A percentile compares a stretch with the other conserved stretches of the same genome.
Conservation (phyloP, 257 asterid species). For the Rhazya stricta region DNA sequence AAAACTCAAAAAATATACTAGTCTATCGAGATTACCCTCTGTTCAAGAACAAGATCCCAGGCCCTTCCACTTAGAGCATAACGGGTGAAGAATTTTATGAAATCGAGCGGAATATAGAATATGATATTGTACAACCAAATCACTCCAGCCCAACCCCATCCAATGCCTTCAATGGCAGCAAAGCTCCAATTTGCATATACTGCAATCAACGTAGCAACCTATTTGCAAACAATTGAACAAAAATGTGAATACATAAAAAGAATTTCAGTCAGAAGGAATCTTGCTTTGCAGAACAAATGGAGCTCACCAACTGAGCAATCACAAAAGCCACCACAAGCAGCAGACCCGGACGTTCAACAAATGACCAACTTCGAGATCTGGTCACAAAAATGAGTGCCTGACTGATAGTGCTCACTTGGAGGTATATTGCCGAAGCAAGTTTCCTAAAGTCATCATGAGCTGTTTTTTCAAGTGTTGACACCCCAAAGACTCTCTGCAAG, state of each 20-base stretch:
- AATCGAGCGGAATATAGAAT: conserved; percentile 78
- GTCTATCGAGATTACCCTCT: conserved; percentile 46
- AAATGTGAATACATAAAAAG: neutral
- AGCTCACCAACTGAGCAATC: conserved; percentile 73
- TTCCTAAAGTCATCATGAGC: conserved; percentile 90
- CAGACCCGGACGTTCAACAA: conserved; percentile 86
- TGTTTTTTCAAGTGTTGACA: conserved; percentile 79
- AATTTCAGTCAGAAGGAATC: neutral
- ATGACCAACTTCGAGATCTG: conserved; percentile 93
- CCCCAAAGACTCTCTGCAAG: conserved; percentile 70
- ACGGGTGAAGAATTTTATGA: conserved; percentile 70
- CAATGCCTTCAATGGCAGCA: conserved; percentile 96
- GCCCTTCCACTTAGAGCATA: conserved; percentile 92
- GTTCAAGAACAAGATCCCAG: conserved; percentile 97
- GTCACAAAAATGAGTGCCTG: conserved; percentile 96
- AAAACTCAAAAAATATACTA: neutral
- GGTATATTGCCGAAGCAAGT: conserved; percentile 94
- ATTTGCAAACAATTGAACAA: conserved; percentile 4
- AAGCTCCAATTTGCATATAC: conserved; percentile 94
- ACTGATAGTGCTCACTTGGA: conserved; percentile 95
- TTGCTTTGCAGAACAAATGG: neutral
- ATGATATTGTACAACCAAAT: conserved; percentile 88
- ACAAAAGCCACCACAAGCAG: conserved; percentile 75
- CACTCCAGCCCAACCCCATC: conserved; percentile 99
- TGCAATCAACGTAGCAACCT: conserved; percentile 93